Conservation (phyloP, 202 grass and related monocot species). For the Hordeum pubiflorum region DNA sequence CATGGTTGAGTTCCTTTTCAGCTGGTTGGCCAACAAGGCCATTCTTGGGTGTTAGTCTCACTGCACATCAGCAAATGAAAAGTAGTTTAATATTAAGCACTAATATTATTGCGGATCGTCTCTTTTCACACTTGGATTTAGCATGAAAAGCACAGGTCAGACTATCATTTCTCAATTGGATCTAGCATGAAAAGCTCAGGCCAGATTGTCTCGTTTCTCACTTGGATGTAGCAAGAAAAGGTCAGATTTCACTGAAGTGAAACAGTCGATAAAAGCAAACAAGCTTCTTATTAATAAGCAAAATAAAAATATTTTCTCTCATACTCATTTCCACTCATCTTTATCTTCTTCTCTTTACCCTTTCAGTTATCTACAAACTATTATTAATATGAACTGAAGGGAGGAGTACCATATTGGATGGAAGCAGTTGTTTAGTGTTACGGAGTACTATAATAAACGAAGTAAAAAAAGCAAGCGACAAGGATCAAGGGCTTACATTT, state of each 20-base stretch:
- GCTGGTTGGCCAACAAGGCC: conserved; percentile 23
- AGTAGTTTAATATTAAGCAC: conserved; percentile 9
- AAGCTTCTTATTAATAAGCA: background rate
- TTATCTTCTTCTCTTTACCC: background rate
- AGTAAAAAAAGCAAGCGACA: background rate
- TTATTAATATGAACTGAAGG: background rate
- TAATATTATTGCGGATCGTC: background rate
- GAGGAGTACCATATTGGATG: background rate
- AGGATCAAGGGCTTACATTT: conserved; percentile 50
- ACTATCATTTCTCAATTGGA: background rate
- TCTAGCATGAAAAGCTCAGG: background rate
- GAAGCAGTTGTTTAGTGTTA: background rate
- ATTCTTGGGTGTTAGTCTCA: conserved; percentile 49
- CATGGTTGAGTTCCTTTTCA: conserved; percentile 23
- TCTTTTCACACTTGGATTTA: background rate
- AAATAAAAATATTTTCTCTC: background rate
- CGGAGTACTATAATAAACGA: background rate
- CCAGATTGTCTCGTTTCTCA: background rate
- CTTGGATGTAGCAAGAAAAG: conserved; percentile 11
- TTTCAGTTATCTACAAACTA: background rate
- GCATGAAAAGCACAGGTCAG: conserved; percentile 8
- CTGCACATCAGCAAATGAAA: conserved; percentile 39
- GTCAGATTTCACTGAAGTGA: background rate
- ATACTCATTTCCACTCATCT: background rate
- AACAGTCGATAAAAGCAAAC: conserved; percentile 5